Evolutionary conservation across 352 stramenopile genomes (phyloP), one percentile per base, ranked within the genome.

Genomic region (Globisporangium cederbergense): DNA sequence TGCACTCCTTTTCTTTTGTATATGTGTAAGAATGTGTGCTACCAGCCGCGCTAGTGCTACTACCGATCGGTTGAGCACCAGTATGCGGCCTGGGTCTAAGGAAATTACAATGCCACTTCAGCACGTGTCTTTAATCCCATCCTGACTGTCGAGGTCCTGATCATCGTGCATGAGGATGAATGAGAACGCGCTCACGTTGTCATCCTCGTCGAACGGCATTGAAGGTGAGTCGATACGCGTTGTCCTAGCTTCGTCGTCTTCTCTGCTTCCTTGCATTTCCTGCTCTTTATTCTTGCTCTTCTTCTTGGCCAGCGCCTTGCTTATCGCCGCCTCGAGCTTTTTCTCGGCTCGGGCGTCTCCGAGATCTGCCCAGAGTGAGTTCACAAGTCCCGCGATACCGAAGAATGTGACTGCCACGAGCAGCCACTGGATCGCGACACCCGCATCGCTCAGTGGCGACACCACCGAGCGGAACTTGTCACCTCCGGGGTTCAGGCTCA

Each of bases 401-500:
- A 88, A 51, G 8, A 86, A 58, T 0, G 75, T 77, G 25, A 82
- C 60, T 0, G 69, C 57, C 0, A 67, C 76, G 0, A 91, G 65
- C 46, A 86, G 70, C 43, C 75, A 76, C 49, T 86, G 72, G 7
- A 66, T 55, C 32, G 74, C 78, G 53, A 83, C 70, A 20, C 73
- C 72, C 18, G 64, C 71, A 52, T 84, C 74, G 14, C 62, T 18
- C 7, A 78, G 60, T 25, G 65, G 60, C 34, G 72, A 36, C 0
- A 57, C 60, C 4, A 58, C 32, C 0, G 62, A 62, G 32, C 53
- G 62, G 60, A 91, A 93, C 32, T 67, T 86, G 54, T 91, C 73
- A n/a, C 82, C 82, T 0, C 79, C 82, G 22, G 76, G 81, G 51
- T 86, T 72, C 3, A 81, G 59, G 54, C 83, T 84, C 20, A 93